These are phyloP conservation scores for Calophaca sinica DNA, from an alignment of 306 rosid species.

Conservation along the genomic window DNA sequence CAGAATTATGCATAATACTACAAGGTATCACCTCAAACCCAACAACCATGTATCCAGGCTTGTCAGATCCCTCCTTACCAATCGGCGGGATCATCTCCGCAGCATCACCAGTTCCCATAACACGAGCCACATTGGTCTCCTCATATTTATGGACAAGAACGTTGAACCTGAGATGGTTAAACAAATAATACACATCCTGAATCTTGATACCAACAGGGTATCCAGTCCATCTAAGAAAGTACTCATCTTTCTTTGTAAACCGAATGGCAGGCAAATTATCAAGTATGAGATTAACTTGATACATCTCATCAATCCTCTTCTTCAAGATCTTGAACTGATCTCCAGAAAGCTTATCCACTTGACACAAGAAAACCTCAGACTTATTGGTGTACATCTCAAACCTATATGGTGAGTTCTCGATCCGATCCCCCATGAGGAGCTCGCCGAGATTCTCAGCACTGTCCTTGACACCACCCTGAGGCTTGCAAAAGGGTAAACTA, in stretches of 20 bases:
- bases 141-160: slow-evolving; percentile 93
- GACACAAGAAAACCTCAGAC: slow-evolving; percentile 76
- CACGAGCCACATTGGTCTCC: slow-evolving; percentile 84
- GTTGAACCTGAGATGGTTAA: slow-evolving; percentile 88
- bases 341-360: slow-evolving; percentile 58
- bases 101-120: slow-evolving; percentile 95
- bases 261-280: slow-evolving; percentile 86
- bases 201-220: slow-evolving; percentile 91
- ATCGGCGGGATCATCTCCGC: slow-evolving; percentile 72
- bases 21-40: slow-evolving; percentile 98
- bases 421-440: slow-evolving; percentile 97
- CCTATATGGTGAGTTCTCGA: slow-evolving; percentile 87
- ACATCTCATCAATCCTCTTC: slow-evolving; percentile 94
- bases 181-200: slow-evolving; percentile 78
- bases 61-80: slow-evolving; percentile 58
- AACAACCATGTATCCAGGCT: slow-evolving; percentile 91
- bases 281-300: slow-evolving; percentile 84
- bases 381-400: slow-evolving; percentile 77
- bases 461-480: slow-evolving; percentile 81
- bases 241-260: slow-evolving; percentile 83
- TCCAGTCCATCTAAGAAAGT: slow-evolving; percentile 82
- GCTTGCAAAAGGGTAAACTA: slow-evolving; percentile 85
- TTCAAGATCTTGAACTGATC: slow-evolving; percentile 78
- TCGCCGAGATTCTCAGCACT: slow-evolving; percentile 99
- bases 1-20: slow-evolving; percentile 65